Conservation (phyloP, 768 basidiomycete species). For the Brasilioporus rufonigricans region DNA sequence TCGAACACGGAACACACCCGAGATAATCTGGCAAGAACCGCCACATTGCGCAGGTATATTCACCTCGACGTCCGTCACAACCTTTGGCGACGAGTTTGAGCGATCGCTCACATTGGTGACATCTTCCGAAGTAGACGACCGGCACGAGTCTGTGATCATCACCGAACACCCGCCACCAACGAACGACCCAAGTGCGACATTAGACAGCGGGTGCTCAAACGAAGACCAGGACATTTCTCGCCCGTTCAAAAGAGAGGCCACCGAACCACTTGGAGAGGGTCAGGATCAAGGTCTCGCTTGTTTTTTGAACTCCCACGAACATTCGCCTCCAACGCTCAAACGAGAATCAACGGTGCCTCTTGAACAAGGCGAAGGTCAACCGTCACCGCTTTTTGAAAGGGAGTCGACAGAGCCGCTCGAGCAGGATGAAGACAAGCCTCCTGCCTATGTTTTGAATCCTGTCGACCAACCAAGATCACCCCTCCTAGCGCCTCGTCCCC, state of each 20-base stretch:
- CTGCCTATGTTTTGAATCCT: too few relatives aligned
- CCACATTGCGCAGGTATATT: not conserved
- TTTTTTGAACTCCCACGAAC: not conserved
- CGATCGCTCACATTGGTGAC: slow-evolving; percentile 1
- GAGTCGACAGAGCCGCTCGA: not conserved
- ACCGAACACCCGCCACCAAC: not conserved
- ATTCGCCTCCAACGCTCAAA: not conserved
- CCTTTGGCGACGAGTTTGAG: slow-evolving; percentile 9
- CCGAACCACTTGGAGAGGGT: not conserved
- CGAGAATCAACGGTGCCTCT: not conserved
- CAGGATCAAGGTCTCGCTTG: not conserved
- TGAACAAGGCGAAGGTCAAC: not conserved
- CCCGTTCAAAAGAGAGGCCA: not conserved
- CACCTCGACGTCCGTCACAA: not conserved
- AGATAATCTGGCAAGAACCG: not conserved
- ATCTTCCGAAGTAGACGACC: not conserved
- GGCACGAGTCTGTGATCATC: not conserved
- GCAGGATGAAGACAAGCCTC: not conserved
- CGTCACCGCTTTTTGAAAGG: not conserved
- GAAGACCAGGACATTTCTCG: not conserved
- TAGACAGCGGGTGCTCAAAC: not conserved
- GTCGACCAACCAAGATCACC: not conserved
- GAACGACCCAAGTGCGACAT: not conserved
- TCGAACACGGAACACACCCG: not conserved
- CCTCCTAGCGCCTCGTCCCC: not conserved